Evolutionary conservation across 1,284 basidiomycete genomes (phyloP).

Genomic region (Pseudomicrostroma phylloplanum): DNA sequence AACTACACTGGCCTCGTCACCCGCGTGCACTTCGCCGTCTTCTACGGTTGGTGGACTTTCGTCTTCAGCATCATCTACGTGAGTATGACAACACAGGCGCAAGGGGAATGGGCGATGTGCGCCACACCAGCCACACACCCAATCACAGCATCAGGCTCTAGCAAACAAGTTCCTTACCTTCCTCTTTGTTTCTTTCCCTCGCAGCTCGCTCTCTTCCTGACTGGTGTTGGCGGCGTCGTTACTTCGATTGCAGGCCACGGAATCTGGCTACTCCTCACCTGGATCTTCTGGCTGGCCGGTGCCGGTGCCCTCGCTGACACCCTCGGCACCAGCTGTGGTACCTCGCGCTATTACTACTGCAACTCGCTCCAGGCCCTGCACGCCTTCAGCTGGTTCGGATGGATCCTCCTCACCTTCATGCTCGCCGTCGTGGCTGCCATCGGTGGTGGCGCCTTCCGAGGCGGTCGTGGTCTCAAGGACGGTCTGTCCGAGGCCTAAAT

Average conservation of each 20-base stretch:
- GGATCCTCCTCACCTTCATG: conserved; percentile 36
- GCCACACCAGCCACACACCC: too few relatives aligned
- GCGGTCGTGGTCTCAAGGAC: conserved; percentile 47
- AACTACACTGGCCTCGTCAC: conserved; percentile 6
- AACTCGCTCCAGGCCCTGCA: conserved; percentile 39
- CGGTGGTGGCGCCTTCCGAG: conserved; percentile 44
- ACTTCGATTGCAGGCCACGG: conserved; percentile 48
- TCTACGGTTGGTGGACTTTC: conserved; percentile 48
- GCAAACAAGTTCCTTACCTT: too few relatives aligned
- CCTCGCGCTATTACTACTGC: conserved; percentile 31
- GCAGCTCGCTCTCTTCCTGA: conserved; percentile 43
- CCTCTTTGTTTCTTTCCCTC: not conserved
- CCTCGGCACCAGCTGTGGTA: conserved; percentile 22
- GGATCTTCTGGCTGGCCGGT: conserved; percentile 45
- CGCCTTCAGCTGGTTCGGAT: conserved; percentile 48
- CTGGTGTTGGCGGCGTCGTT: conserved; percentile 42
- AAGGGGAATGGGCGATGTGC: not conserved
- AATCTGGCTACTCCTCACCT: conserved; percentile 40
- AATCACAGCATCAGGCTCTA: too few relatives aligned
- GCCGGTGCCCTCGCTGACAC: conserved; percentile 39
- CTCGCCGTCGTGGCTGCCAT: conserved; percentile 37
- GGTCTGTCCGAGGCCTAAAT: conserved; percentile 19
- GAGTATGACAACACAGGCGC: conserved; percentile 17
- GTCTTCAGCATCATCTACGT: conserved; percentile 39
- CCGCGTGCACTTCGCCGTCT: conserved; percentile 39